Conservation (phyloP, 2,329 filamentous ascomycete species). For the Phialophora tarda region DNA sequence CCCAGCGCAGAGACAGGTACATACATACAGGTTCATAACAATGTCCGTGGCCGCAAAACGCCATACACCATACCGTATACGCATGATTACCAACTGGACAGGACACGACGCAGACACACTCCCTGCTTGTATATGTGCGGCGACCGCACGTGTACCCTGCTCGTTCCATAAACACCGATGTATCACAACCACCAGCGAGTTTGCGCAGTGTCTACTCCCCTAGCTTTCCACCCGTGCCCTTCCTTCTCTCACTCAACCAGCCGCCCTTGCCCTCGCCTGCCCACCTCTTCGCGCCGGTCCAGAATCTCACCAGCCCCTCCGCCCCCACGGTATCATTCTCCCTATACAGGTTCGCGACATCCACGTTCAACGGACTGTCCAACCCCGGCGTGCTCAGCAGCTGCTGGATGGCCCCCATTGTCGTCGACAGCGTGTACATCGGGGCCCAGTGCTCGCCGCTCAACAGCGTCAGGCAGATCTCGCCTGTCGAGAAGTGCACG, state of each 20-base stretch:
- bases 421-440: conserved; percentile 73
- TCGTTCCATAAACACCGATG: too few relatives aligned
- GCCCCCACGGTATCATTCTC: conserved; percentile 53
- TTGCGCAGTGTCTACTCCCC: conserved; percentile 9
- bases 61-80: not conserved
- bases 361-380: conserved; percentile 57
- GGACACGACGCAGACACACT: not conserved
- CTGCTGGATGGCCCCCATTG: conserved; percentile 54
- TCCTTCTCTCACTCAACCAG: conserved; percentile 36
- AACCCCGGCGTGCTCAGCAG: conserved; percentile 53
- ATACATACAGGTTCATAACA: not conserved
- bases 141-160: too few relatives aligned
- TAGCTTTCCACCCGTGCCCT: conserved; percentile 38
- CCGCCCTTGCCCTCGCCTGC: conserved; percentile 43
- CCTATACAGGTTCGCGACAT: conserved; percentile 54
- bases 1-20: not conserved
- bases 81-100: not conserved
- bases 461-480: conserved; percentile 92
- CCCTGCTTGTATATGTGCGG: not conserved
- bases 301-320: conserved; percentile 56
- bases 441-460: conserved; percentile 77
- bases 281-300: conserved; percentile 55
- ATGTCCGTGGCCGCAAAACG: not conserved
- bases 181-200: too few relatives aligned
- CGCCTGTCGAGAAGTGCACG: conserved; percentile 73